Conservation (phyloP, 805 yeast species). For the Aciculoconidium aculeatum region DNA sequence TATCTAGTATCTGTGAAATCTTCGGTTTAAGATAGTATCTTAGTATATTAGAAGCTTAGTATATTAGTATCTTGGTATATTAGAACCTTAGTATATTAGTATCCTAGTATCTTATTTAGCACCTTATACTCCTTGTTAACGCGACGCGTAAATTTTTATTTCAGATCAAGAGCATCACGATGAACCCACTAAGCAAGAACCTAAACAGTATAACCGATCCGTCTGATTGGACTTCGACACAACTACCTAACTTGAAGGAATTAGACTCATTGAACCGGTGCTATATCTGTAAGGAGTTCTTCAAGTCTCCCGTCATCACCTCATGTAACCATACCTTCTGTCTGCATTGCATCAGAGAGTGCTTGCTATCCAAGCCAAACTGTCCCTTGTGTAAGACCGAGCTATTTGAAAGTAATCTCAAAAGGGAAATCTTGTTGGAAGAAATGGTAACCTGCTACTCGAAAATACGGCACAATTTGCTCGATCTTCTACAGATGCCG, state of each 20-base stretch:
- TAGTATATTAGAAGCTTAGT: too few relatives aligned
- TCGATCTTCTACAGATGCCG: slow-evolving; percentile 22
- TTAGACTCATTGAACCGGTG: slow-evolving; percentile 74
- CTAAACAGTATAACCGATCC: slow-evolving; percentile 61
- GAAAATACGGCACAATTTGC: slow-evolving; percentile 33
- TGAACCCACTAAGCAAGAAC: too few relatives aligned
- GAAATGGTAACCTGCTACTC: slow-evolving; percentile 56
- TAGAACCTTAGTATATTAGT: too few relatives aligned
- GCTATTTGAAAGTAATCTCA: slow-evolving; percentile 61
- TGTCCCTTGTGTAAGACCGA: slow-evolving; percentile 80
- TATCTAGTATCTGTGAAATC: too few relatives aligned
- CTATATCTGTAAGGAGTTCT: slow-evolving; percentile 80
- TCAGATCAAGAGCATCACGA: too few relatives aligned
- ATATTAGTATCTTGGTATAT: too few relatives aligned
- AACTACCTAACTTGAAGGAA: slow-evolving; percentile 49
- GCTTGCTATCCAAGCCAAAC: slow-evolving; percentile 48
- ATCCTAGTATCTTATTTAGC: too few relatives aligned
- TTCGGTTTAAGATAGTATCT: too few relatives aligned
- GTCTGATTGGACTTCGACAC: slow-evolving; percentile 58
- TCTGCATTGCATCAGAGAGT: slow-evolving; percentile 75
- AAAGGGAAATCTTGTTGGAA: slow-evolving; percentile 64
- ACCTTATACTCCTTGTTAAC: too few relatives aligned
- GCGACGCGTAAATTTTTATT: too few relatives aligned
- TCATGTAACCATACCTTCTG: slow-evolving; percentile 88
- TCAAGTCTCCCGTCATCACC: slow-evolving; percentile 75